These are phyloP conservation scores for Pseudogymnoascus verrucosus DNA, from an alignment of 2,329 filamentous ascomycete genomes.

Conservation along the genomic window DNA sequence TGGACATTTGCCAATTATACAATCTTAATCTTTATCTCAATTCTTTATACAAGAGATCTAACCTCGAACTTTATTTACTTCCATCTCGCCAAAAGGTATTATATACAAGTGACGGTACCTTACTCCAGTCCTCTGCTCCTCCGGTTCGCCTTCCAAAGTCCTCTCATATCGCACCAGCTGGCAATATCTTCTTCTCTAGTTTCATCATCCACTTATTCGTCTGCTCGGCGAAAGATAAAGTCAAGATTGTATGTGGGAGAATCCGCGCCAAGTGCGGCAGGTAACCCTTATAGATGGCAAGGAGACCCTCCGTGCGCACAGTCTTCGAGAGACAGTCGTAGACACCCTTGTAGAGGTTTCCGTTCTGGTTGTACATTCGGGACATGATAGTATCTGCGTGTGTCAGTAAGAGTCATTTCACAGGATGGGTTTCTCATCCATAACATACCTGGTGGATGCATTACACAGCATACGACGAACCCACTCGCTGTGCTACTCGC, in stretches of 20 bases:
- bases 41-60: slow-evolving; percentile 4
- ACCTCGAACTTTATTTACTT: not conserved
- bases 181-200: slow-evolving; percentile 56
- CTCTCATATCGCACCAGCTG: slow-evolving; percentile 21
- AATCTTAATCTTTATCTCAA: not conserved
- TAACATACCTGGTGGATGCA: slow-evolving; percentile 82
- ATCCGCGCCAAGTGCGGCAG: slow-evolving; percentile 91
- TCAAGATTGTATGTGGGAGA: slow-evolving; percentile 90
- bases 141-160: not conserved
- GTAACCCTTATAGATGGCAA: slow-evolving; percentile 97
- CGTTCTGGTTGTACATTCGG: slow-evolving; percentile 96
- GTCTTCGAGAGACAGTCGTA: slow-evolving; percentile 91
- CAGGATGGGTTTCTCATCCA: not conserved
- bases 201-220: slow-evolving; percentile 86
- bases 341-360: slow-evolving; percentile 89
- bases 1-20: not conserved
- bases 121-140: not conserved
- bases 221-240: slow-evolving; percentile 88
- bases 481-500: slow-evolving; percentile 83
- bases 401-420: slow-evolving; percentile 12
- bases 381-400: slow-evolving; percentile 87
- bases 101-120: slow-evolving; percentile 6
- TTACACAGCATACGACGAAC: slow-evolving; percentile 93
- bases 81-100: not conserved
- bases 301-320: slow-evolving; percentile 77